Evolutionary conservation across 2,329 filamentous ascomycete species (phyloP), one percentile per base, ranked within the genome.

Genomic region (Penicillium olsonii): DNA sequence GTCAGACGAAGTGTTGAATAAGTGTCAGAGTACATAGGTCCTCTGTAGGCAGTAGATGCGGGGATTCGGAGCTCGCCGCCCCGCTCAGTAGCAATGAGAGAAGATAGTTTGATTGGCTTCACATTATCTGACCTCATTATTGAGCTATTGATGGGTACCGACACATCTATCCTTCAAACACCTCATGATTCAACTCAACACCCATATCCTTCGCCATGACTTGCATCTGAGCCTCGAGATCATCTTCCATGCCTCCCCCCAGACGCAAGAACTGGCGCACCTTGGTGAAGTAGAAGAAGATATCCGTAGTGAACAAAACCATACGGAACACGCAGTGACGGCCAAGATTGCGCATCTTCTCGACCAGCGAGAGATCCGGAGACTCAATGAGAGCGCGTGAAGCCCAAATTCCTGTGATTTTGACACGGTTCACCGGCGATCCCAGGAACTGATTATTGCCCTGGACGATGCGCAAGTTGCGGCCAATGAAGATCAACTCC

Each of bases 341-440:
- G 70, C 87, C 87, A 55, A 84, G 85, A 64, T 92, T 89, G 45
- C 75, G 72, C 60, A 87, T 75, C 42, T 88, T 77, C 69, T 90
- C 81, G 0, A 72, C 65, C 49, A 82, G 75, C 3, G 81, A 80
- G 48, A 90, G 74, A 65, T 88, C 82, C 14, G 76, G 79, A 56
- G 87, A 85, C 70, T 95, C 85, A 19, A 87, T 87, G n/a, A 97
- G 75, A 45, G 90, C 91, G 18, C 88, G 79, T 52, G 84, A 89
- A 1, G 92, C 92, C 92, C 92, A 97, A 50, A 84, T 79, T 18
- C 92, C 92, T 55, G 94, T 96, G 68, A 95, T 91, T 75, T 96
- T 96, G 70, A 97, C 84, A 1, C 94, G 79, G 70, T 96, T 92
- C 37, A 96, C 90, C 0, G 92, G 92, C 0, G 86, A 90, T 18